Percentiles rank a stretch among this genome's conserved stretches.
Conservation (phyloP, 495 filamentous ascomycete genomes). For the Talaromyces proteolyticus region DNA sequence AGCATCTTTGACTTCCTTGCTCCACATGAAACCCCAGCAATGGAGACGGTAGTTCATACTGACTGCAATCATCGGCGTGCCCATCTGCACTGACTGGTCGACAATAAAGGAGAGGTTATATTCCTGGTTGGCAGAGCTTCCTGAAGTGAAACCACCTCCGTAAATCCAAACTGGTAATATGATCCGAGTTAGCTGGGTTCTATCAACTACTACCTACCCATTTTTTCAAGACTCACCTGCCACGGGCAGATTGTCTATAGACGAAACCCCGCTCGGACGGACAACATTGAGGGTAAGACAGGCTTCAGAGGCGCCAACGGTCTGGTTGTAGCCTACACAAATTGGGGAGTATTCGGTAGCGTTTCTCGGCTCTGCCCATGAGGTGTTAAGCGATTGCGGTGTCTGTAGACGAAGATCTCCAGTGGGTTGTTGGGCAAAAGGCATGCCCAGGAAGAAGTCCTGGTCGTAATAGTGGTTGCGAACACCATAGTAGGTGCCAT, state of each 20-base stretch:
- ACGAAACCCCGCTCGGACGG: conserved; percentile 30
- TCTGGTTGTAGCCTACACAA: conserved; percentile 33
- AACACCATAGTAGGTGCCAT: conserved; percentile 39
- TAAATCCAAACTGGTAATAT: background rate
- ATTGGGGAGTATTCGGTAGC: conserved; percentile 45
- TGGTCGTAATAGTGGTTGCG: conserved; percentile 35
- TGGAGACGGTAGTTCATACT: conserved; percentile 54
- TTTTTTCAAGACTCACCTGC: conserved; percentile 57
- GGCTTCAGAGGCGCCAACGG: conserved; percentile 31
- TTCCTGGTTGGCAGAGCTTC: conserved; percentile 43
- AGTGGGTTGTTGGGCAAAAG: conserved; percentile 46
- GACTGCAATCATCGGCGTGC: conserved; percentile 53
- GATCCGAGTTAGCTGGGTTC: too few relatives aligned
- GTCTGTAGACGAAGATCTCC: conserved; percentile 41
- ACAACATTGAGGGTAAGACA: conserved; percentile 53
- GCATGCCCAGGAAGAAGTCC: conserved; percentile 51
- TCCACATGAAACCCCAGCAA: conserved; percentile 47
- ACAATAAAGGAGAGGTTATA: conserved; percentile 57
- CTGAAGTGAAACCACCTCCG: conserved; percentile 4
- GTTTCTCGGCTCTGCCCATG: conserved; percentile 26
- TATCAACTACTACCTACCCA: background rate
- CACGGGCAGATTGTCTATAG: conserved; percentile 48
- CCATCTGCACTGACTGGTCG: conserved; percentile 39
- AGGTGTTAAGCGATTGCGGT: conserved; percentile 38
- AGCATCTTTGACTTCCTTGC: conserved; percentile 20